These are phyloP conservation scores for Suillus brevipes DNA, from an alignment of 768 basidiomycete species.

Conservation along the genomic window DNA sequence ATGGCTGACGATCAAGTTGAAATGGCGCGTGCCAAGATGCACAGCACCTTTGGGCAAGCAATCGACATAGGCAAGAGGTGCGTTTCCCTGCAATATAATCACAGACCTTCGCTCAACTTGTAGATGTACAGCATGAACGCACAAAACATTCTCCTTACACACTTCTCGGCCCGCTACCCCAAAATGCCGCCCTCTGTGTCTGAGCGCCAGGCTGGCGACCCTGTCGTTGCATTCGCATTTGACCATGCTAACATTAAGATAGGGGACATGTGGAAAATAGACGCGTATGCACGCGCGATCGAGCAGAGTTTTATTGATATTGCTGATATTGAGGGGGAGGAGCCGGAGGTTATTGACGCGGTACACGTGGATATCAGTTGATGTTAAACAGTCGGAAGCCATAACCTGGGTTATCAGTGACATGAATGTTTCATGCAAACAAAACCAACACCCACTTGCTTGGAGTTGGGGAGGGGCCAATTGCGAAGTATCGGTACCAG, in stretches of 20 bases:
- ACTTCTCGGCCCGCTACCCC: constrained; percentile 94
- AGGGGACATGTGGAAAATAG: constrained; percentile 84
- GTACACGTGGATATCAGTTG: constrained; percentile 19
- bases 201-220: constrained; percentile 30
- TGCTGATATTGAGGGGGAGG: constrained; percentile 45
- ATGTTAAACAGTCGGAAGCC: neutral
- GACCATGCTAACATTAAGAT: constrained; percentile 75
- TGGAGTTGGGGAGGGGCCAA: neutral
- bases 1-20: constrained; percentile 83
- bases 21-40: constrained; percentile 73
- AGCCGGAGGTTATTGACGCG: constrained; percentile 17
- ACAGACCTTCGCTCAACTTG: neutral
- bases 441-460: neutral
- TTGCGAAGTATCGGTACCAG: neutral
- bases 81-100: constrained; percentile 21
- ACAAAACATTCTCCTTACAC: constrained; percentile 83
- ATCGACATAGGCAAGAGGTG: constrained; percentile 73
- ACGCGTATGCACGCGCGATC: constrained; percentile 71
- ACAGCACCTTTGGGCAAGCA: constrained; percentile 90
- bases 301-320: constrained; percentile 61
- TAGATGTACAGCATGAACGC: constrained; percentile 71
- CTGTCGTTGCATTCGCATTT: constrained; percentile 73
- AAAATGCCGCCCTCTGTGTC: constrained; percentile 63
- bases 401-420: neutral
- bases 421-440: neutral